Evolutionary conservation across 768 basidiomycete species (phyloP).

Genomic region (Podaxis carcinomalis): DNA sequence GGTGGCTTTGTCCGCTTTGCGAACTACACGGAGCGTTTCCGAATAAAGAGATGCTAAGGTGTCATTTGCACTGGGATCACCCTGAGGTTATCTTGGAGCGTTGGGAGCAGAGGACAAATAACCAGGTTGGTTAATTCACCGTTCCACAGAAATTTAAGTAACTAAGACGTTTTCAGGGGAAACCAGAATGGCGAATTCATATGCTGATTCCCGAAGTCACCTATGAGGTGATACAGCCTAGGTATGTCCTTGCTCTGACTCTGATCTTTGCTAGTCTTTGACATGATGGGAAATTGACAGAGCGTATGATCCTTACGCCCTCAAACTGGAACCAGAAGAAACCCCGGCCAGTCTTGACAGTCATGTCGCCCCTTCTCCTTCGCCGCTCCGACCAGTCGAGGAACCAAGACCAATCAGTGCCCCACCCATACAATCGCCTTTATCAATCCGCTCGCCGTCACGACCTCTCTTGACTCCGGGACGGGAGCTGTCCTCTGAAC

Average conservation of each 20-base stretch:
- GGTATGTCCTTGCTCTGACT: background rate
- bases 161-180: background rate
- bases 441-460: background rate
- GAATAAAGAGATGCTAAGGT: slow-evolving; percentile 8
- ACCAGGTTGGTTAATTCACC: background rate
- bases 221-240: background rate
- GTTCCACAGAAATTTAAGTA: no score
- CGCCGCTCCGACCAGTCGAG: no score
- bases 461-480: background rate
- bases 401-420: background rate
- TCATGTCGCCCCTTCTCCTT: background rate
- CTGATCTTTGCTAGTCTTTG: background rate
- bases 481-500: background rate
- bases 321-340: slow-evolving; percentile 3
- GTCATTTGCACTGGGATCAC: slow-evolving; percentile 15
- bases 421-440: background rate
- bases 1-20: slow-evolving; percentile 15
- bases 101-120: slow-evolving; percentile 11
- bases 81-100: slow-evolving; percentile 11
- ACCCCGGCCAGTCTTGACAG: background rate
- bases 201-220: slow-evolving; percentile 5
- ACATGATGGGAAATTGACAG: background rate
- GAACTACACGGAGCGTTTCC: slow-evolving; percentile 14
- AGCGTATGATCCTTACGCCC: background rate
- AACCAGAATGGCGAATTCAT: slow-evolving; percentile 8